These are phyloP conservation scores for Apostasia shenzhenica DNA, from an alignment of 106 monocot genomes.

Conservation along the genomic window DNA sequence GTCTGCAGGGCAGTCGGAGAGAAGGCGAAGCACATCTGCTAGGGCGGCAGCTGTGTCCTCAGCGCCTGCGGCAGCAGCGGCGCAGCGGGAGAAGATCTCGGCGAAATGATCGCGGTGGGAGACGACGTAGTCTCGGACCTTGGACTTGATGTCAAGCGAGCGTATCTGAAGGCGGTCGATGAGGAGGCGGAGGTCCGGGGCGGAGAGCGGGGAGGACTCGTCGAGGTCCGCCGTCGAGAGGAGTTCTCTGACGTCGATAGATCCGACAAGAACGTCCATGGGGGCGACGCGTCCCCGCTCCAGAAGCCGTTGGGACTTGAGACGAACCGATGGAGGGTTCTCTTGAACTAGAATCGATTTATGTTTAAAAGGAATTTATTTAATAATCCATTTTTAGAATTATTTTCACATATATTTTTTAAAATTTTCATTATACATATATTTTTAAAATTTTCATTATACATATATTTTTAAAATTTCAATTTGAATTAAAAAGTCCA, in stretches of 20 bases:
- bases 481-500: no score
- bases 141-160: constrained; percentile 61
- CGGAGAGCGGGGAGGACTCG: constrained; percentile 65
- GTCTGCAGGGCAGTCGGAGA: constrained; percentile 44
- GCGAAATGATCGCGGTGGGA: constrained; percentile 55
- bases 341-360: no score
- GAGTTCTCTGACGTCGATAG: constrained; percentile 78
- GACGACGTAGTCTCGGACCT: constrained; percentile 56
- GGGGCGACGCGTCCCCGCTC: no score
- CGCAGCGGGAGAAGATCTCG: constrained; percentile 45
- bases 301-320: no score
- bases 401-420: no score
- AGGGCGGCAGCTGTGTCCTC: constrained; percentile 29
- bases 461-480: no score
- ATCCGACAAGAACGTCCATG: constrained; percentile 62
- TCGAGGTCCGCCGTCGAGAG: constrained; percentile 46
- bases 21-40: constrained; percentile 28
- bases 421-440: no score
- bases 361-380: no score
- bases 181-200: constrained; percentile 92
- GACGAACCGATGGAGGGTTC: no score
- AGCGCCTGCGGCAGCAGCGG: constrained; percentile 27
- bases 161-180: constrained; percentile 78
- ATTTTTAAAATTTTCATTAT: no score
- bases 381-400: no score